A percentile compares a stretch with the other conserved stretches of the same genome.
phyloP scores from a whole-genome alignment of 2,329 filamentous ascomycete genomes.

The Xylariomycetidae sp. region DNA sequence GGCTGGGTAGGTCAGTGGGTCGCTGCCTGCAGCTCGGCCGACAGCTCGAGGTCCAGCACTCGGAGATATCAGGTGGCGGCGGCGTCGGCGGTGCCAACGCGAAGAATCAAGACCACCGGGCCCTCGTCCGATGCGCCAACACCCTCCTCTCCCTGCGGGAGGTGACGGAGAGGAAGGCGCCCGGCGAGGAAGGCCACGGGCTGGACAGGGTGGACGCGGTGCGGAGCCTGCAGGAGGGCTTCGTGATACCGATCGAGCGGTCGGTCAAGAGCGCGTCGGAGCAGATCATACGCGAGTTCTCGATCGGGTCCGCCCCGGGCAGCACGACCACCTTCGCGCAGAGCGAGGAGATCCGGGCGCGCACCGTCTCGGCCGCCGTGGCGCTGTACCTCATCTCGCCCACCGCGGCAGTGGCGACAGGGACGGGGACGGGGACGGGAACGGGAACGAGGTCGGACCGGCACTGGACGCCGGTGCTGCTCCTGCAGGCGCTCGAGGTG shows the following conservation, averaged over 20 bases:
- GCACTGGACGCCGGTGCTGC: constrained; percentile 62
- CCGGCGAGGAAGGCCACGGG: constrained; percentile 71
- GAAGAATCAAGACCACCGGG: constrained; percentile 69
- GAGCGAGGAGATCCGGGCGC: constrained; percentile 69
- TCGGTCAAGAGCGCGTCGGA: constrained; percentile 70
- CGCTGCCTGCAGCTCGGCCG: constrained; percentile 77
- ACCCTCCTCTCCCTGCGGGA: constrained; percentile 73
- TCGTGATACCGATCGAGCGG: constrained; percentile 69
- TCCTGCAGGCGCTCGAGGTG: constrained; percentile 72
- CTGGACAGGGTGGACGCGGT: constrained; percentile 72
- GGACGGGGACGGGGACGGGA: no score
- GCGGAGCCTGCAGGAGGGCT: constrained; percentile 61
- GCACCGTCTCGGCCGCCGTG: constrained; percentile 68
- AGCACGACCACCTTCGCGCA: constrained; percentile 58
- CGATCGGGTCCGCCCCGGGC: constrained; percentile 53
- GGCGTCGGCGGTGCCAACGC: no score
- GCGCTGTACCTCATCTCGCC: constrained; percentile 81
- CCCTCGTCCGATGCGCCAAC: constrained; percentile 76
- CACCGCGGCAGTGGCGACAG: constrained; percentile 44
- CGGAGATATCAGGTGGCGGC: constrained; percentile 54
- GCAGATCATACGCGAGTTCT: constrained; percentile 79
- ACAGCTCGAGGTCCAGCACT: constrained; percentile 81
- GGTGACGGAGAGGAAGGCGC: constrained; percentile 61
- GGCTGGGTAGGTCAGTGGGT: constrained; percentile 69
- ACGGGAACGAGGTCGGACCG: constrained; percentile 49